Percentiles rank a stretch among this genome's conserved stretches.
Evolutionary conservation across 805 yeast species (phyloP).

Genomic region (Yamadazyma philogaea): DNA sequence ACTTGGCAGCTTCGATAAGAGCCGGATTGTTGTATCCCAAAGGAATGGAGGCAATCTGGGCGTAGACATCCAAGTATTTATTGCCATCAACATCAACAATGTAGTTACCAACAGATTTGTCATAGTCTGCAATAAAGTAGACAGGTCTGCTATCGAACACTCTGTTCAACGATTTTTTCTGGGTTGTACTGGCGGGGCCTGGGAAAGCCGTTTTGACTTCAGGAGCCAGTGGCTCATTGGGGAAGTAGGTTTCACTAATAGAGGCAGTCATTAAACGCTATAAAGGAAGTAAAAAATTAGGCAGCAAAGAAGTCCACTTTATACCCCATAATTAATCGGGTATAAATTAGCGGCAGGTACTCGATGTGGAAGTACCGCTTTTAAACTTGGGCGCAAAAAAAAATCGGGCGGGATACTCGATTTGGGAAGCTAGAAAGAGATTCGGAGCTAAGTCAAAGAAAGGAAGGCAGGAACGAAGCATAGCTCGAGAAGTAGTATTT

Average conservation of each 20-base stretch:
- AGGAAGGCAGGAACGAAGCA: no score
- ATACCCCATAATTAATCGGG: constrained; percentile 1
- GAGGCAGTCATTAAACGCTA: constrained; percentile 34
- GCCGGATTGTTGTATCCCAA: constrained; percentile 85
- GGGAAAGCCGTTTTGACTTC: constrained; percentile 62
- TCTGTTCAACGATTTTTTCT: constrained; percentile 51
- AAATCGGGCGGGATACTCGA: not conserved
- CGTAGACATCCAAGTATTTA: constrained; percentile 67
- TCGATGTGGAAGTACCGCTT: constrained; percentile 9
- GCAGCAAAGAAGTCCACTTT: not conserved
- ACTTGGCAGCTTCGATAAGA: constrained; percentile 61
- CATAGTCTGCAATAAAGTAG: constrained; percentile 74
- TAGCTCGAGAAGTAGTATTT: no score
- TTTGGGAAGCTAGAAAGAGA: no score
- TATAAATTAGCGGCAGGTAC: constrained; percentile 3
- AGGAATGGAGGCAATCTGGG: constrained; percentile 83
- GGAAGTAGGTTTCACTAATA: constrained; percentile 59
- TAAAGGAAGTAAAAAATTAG: no score
- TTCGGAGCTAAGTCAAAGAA: no score
- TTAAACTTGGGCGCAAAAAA: not conserved
- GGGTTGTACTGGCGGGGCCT: constrained; percentile 65
- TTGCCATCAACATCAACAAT: constrained; percentile 81
- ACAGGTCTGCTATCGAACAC: constrained; percentile 72
- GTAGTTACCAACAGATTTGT: constrained; percentile 74
- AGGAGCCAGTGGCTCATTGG: constrained; percentile 77